These are phyloP conservation scores for Calvatia gigantea DNA, from an alignment of 768 basidiomycete species.

Conservation along the genomic window DNA sequence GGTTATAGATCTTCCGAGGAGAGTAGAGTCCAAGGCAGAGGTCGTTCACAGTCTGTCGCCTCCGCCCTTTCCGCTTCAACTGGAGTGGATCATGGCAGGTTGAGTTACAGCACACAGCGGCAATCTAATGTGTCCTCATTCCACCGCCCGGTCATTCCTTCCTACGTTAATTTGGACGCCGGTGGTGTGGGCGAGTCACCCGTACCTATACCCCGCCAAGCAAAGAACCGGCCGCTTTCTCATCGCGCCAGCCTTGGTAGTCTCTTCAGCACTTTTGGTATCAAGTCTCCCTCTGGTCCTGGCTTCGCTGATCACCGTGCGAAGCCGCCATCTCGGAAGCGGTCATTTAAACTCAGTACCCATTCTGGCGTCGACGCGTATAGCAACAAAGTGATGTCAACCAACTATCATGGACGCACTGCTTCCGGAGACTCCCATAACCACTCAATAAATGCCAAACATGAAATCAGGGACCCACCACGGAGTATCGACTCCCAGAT, in stretches of 20 bases:
- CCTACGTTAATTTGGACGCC: slow-evolving; percentile 42
- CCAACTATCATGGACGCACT: slow-evolving; percentile 5
- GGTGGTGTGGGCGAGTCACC: slow-evolving; percentile 73
- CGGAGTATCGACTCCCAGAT: slow-evolving; percentile 16
- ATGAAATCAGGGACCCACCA: slow-evolving; percentile 9
- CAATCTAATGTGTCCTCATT: slow-evolving; percentile 34
- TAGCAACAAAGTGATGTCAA: neutral
- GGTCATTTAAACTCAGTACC: neutral
- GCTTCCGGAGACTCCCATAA: slow-evolving; percentile 4
- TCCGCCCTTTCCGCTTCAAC: slow-evolving; percentile 40
- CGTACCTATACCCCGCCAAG: slow-evolving; percentile 29
- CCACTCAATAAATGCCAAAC: neutral
- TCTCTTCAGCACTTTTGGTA: slow-evolving; percentile 45
- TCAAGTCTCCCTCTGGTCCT: slow-evolving; percentile 14
- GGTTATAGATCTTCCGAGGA: neutral
- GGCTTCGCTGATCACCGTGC: neutral
- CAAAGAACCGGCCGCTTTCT: slow-evolving; percentile 21
- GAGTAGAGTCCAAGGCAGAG: slow-evolving; percentile 21
- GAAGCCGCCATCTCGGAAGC: neutral
- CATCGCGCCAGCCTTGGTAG: slow-evolving; percentile 52
- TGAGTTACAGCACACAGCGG: slow-evolving; percentile 25
- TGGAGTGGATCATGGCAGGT: slow-evolving; percentile 33
- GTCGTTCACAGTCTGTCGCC: slow-evolving; percentile 37
- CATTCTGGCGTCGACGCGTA: neutral
- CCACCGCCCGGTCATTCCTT: slow-evolving; percentile 31